A percentile compares a stretch with the other conserved stretches of the same genome.
phyloP scores from a whole-genome alignment of 148 eudicot species.

The Salicornia ramosissima region DNA sequence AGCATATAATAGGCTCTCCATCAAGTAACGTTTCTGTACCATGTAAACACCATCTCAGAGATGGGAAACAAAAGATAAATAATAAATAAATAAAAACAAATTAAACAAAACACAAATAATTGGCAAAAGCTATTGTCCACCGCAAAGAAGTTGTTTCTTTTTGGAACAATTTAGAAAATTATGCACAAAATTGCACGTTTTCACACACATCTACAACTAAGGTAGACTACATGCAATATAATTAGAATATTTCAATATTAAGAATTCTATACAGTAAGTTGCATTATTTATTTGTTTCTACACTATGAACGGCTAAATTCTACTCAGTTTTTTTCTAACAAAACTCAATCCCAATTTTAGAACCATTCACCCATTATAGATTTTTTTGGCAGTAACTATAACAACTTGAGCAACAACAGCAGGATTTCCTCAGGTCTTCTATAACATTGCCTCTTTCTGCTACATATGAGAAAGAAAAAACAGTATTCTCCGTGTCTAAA shows the following conservation, averaged over 20 bases:
- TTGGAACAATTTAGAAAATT: too few species aligned
- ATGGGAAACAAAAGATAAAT: too few species aligned
- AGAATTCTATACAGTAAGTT: too few species aligned
- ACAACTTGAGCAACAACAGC: not conserved
- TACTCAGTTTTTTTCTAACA: not conserved
- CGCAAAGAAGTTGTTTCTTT: too few species aligned
- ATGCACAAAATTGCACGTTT: too few species aligned
- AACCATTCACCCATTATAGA: not conserved
- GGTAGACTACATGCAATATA: not conserved
- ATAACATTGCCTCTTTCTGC: not conserved
- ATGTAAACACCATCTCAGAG: slow-evolving; percentile 6
- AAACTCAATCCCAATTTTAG: not conserved
- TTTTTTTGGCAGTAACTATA: not conserved
- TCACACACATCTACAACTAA: not conserved
- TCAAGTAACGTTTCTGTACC: slow-evolving; percentile 66
- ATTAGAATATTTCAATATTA: too few species aligned
- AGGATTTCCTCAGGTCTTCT: not conserved
- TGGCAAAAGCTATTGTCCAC: not conserved
- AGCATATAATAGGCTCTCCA: slow-evolving; percentile 77
- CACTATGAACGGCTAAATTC: too few species aligned
- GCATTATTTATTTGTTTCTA: too few species aligned
- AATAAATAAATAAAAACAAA: not conserved
- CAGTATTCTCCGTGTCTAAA: too few species aligned
- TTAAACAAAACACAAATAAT: not conserved
- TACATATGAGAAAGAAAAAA: not conserved